Base-by-base conservation (phyloP, 495 filamentous ascomycete species). In the Neurospora sp. region DNA sequence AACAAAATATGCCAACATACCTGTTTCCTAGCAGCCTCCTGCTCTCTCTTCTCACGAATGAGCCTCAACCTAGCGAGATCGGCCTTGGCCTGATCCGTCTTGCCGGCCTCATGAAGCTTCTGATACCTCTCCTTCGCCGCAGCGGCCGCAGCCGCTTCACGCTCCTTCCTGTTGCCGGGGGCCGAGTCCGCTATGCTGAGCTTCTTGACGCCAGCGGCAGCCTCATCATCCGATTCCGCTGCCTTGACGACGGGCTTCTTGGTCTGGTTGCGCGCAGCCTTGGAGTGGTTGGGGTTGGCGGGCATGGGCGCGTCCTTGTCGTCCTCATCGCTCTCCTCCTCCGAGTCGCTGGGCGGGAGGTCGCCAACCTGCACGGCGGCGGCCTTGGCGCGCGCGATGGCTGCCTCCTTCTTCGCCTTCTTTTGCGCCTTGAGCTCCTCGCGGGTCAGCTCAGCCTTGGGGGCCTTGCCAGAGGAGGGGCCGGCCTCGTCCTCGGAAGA, bases 71-170 rank as follows among this genome's bases (percentile, higher is more conserved):
- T 85, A 69, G 92, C 96, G 77, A 98, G 76, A 85, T 99, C 96
- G n/a, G 93, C 90, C 76, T 91, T 91, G 27, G 95, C 96, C 85
- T 98, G 93, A 71, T 99, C 96, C 45, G 96, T 98, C 87, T 98
- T 98, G 71, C 96, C 96, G 76, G 93, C 93, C 72, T 93, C 93
- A 77, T 99, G 96, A 75, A 98, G 80, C 86, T 98, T 97, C 87
- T 91, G 87, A 78, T 97, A 98, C 71, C 90, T 86, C 85, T 97
- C 94, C 78, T 93, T 93, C 9, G 93, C 93, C 80, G 93, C 91
- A 75, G 91, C 90, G 0, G 94, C 94, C 84, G 97, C 90, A 37
- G 96, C 74, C 0, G 96, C 93, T 84, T 98, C 96, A 18, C 94
- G 86, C 88, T 98, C 95, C 45, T 91, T 88, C 39, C 95, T 87